Percentiles rank a stretch among this genome's conserved stretches.
Conservation (phyloP, 2,329 filamentous ascomycete genomes). For the Xylariales sp. region DNA sequence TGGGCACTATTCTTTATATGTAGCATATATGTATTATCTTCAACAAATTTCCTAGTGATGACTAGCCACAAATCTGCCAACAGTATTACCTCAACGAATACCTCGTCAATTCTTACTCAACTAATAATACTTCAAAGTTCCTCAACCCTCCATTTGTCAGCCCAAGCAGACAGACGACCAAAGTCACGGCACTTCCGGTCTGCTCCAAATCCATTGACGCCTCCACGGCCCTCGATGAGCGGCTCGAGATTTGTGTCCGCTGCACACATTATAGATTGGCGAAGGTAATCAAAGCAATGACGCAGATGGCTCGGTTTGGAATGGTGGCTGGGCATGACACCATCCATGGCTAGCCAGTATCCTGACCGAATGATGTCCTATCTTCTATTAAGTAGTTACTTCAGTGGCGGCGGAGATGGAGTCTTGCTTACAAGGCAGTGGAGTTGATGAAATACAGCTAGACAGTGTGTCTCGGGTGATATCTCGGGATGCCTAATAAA, state of each 20-base stretch:
- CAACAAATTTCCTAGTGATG: too few relatives aligned
- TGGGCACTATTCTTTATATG: too few relatives aligned
- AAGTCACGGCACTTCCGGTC: not conserved
- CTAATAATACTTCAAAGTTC: not conserved
- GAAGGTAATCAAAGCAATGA: slow-evolving; percentile 8
- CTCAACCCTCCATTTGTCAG: slow-evolving; percentile 10
- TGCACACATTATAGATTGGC: slow-evolving; percentile 1
- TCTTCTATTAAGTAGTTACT: not conserved
- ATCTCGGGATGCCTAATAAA: slow-evolving; percentile 18
- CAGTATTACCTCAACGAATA: too few relatives aligned
- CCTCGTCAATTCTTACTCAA: too few relatives aligned
- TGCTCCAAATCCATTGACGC: not conserved
- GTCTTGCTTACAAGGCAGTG: slow-evolving; percentile 21
- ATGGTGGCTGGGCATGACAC: slow-evolving; percentile 2
- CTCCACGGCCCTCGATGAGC: not conserved
- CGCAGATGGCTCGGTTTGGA: slow-evolving; percentile 4
- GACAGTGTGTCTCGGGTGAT: slow-evolving; percentile 16
- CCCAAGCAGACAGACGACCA: not conserved
- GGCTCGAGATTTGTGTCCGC: slow-evolving; percentile 1
- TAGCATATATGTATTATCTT: too few relatives aligned
- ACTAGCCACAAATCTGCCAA: too few relatives aligned
- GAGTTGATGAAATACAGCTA: slow-evolving; percentile 20
- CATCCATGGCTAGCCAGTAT: slow-evolving; percentile 4
- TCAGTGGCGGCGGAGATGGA: not conserved
- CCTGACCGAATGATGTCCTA: slow-evolving; percentile 17